Evolutionary conservation across 768 basidiomycete species (phyloP), one percentile per base, ranked within the genome.

Genomic region (Tricholoma matsutake): DNA sequence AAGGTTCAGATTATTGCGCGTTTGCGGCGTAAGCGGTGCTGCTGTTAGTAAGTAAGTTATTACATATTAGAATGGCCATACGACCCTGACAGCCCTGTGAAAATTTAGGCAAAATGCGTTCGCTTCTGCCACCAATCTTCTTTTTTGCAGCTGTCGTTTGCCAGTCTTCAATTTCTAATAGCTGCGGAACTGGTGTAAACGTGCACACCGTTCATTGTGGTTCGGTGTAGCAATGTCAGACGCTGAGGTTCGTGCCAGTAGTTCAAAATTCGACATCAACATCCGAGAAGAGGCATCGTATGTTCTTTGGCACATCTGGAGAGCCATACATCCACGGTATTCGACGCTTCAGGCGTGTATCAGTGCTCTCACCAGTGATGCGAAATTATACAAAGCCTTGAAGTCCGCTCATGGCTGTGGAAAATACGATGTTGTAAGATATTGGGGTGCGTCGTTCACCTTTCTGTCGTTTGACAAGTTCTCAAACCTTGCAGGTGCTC

Each of bases 241-340:
- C 67, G 53, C 58, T 49, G 69, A 76, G 57, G 73, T 78, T 28
- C 62, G 67, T 51, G 55, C 65, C 13, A 57, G 61, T n/a, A 64
- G 69, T 53, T 70, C 74, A 4, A 77, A 72, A 63, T 76, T 77
- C 67, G 69, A 79, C 68, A 64, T 76, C 14, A 63, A 75, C 18
- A 65, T 75, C 20, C 68, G 69, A 4, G 78, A 79, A 67, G 78
- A 78, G 60, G 79, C 79, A 1, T 76, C 76, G 0, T 72, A 72
- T 56, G 63, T 79, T 29, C 70, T 80, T 16, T 79, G 78, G 76
- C 65, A 72, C 57, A 69, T 80, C 51, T 79, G 77, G 75, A 71
- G 67, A 54, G 65, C 68, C 47, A 67, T 64, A 43, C 63, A 70
- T 55, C 64, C 72, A 1, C 60, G 56, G 41, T 74, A 72, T 57